These are phyloP conservation scores for Trichoderma simmonsii DNA, from an alignment of 2,329 filamentous ascomycete genomes.

Conservation along the genomic window DNA sequence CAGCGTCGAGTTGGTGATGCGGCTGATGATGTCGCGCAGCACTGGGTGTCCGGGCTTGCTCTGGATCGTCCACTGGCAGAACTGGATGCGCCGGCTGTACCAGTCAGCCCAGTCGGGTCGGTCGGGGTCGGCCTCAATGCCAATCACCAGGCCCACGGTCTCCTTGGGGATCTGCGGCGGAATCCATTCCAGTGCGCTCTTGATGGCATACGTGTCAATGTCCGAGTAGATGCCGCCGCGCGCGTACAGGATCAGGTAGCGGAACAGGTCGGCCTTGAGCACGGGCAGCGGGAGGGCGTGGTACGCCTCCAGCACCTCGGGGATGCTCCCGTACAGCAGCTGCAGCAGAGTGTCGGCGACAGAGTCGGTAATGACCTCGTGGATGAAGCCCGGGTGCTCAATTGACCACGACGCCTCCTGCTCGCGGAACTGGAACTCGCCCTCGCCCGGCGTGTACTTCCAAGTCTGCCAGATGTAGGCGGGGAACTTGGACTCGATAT, in stretches of 20 bases:
- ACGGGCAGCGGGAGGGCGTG: conserved; percentile 68
- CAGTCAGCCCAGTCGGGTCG: conserved; percentile 88
- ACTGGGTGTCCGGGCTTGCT: conserved; percentile 91
- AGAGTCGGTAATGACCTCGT: conserved; percentile 94
- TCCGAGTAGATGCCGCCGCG: conserved; percentile 73
- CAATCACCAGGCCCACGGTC: conserved; percentile 80
- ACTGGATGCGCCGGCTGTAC: conserved; percentile 95
- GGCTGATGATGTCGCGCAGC: conserved; percentile 79
- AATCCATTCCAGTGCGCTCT: conserved; percentile 83
- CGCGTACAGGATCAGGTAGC: conserved; percentile 65
- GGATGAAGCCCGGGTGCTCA: conserved; percentile 84
- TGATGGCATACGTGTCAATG: conserved; percentile 86
- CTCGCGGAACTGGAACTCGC: conserved; percentile 75
- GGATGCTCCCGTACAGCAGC: conserved; percentile 80
- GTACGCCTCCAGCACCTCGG: conserved; percentile 77
- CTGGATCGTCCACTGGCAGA: conserved; percentile 99
- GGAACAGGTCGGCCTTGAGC: conserved; percentile 76
- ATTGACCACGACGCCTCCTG: conserved; percentile 88
- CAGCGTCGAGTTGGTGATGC: conserved; percentile 80
- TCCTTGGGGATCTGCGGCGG: conserved; percentile 72
- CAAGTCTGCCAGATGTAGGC: conserved; percentile 99
- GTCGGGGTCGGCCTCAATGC: conserved; percentile 95
- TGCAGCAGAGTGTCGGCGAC: conserved; percentile 77
- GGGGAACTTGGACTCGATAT: conserved; percentile 82
- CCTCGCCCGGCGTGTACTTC: conserved; percentile 78